Conservation (phyloP, 2,329 filamentous ascomycete species). For the Aspergillus cejpii region DNA sequence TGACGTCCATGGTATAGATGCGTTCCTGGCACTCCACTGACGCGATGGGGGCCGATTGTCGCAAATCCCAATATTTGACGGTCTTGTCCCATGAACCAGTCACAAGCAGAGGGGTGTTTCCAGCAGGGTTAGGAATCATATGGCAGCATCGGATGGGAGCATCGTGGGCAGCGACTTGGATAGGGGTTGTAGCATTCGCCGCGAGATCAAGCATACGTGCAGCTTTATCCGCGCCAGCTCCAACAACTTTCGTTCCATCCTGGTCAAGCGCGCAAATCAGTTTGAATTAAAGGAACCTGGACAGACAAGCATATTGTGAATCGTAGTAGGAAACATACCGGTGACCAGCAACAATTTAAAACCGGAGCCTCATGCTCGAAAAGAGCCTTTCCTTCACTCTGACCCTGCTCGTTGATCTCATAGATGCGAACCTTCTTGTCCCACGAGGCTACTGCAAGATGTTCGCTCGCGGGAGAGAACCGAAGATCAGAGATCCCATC, state of each 20-base stretch:
- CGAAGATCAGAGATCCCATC: constrained; percentile 84
- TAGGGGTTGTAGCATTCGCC: constrained; percentile 46
- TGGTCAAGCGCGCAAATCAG: constrained; percentile 34
- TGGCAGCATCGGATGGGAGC: constrained; percentile 70
- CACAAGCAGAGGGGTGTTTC: constrained; percentile 66
- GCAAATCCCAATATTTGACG: constrained; percentile 53
- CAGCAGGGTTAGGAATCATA: constrained; percentile 61
- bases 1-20: constrained; percentile 82
- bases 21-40: constrained; percentile 47
- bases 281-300: background rate
- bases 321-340: constrained; percentile 50
- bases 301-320: constrained; percentile 4
- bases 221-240: constrained; percentile 83
- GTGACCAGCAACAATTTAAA: constrained; percentile 78
- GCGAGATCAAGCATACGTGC: constrained; percentile 80
- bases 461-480: constrained; percentile 71
- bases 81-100: constrained; percentile 65
- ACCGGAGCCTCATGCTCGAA: constrained; percentile 85
- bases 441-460: constrained; percentile 88
- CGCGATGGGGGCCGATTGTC: constrained; percentile 43
- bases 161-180: constrained; percentile 77
- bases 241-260: constrained; percentile 86
- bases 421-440: constrained; percentile 98
- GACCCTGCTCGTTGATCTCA: constrained; percentile 70
- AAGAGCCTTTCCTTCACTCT: constrained; percentile 74